Base-by-base conservation (phyloP, 306 rosid species). In the Glycine tomentella region DNA sequence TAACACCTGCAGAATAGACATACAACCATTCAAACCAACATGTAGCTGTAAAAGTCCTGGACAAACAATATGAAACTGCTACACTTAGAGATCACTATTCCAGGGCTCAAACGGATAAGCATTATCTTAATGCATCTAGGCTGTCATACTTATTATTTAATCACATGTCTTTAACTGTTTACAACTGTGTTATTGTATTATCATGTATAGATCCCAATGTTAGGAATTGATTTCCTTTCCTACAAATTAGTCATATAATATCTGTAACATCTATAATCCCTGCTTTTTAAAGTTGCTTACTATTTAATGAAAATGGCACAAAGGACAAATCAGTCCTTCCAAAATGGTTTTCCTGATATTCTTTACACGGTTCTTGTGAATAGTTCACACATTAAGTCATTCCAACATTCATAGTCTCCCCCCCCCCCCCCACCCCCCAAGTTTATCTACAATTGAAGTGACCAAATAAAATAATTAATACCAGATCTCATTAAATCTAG, bases 1-100 rank as follows among this genome's bases (percentile, higher is more conserved):
- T 80, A 96, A 87, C 64, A 96, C 87, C 99, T 96, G 91, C 84
- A 84, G 17, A 58, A 81, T 76, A 62, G 56, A 53, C 20, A 72
- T 65, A 84, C 20, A 79, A 81, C 76, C 69, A 80, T 59, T 74
- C 45, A 57, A 57, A 31, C 59, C 72, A 67, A 51, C 61, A 77
- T 58, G 70, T 61, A 77, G 72, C 20, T 20, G 20, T 20, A 20
- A 20, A 73, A 72, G 57, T 52, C 51, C 72, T 14, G 49, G 74
- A 73, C 83, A 83, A 80, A 62, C 48, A 76, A 71, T 51, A 75
- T 31, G 52, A 65, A 83, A 57, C 55, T 34, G 14, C 48, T 59
- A 79, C 51, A 16, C 31, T 4, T 46, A 73, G 42, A 38, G 17
- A 72, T 78, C 65, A 69, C 65, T 67, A 74, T 63, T 70, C 72